Percentiles rank a stretch among this genome's conserved stretches.
Conservation (phyloP, 208 protist species). For the Trypanosoma brucei region DNA sequence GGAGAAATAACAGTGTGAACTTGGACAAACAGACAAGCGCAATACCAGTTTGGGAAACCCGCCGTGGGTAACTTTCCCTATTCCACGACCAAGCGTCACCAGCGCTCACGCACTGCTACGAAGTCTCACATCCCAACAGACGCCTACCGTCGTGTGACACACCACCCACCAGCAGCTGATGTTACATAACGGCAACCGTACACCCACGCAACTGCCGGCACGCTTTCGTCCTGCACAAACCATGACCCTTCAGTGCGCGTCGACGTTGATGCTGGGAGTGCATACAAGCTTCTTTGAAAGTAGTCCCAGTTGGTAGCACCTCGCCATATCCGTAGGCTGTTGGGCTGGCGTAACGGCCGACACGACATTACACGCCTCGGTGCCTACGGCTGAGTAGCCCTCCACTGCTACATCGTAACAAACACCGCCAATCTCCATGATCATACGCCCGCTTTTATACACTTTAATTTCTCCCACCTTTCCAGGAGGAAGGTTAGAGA, state of each 20-base stretch:
- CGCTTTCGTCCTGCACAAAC: too few species aligned
- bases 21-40: too few species aligned
- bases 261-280: conserved; percentile 44
- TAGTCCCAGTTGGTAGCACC: conserved; percentile 66
- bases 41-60: too few species aligned
- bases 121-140: too few species aligned
- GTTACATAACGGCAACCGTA: too few species aligned
- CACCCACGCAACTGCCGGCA: too few species aligned
- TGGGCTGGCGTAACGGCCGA: conserved; percentile 40
- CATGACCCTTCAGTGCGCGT: neutral
- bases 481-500: conserved; percentile 45
- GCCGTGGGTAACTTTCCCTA: too few species aligned
- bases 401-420: conserved; percentile 73
- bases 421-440: conserved; percentile 66
- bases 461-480: conserved; percentile 81
- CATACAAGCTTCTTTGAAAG: conserved; percentile 76
- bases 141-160: too few species aligned
- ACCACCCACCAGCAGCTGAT: too few species aligned
- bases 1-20: too few species aligned
- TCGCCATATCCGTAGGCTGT: conserved; percentile 32
- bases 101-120: too few species aligned
- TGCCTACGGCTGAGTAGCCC: conserved; percentile 31
- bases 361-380: conserved; percentile 38
- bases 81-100: too few species aligned
- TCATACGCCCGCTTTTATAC: conserved; percentile 72